Evolutionary conservation across 805 yeast genomes (phyloP), one percentile per base, ranked within the genome.

Genomic region (Candida krabiensis): DNA sequence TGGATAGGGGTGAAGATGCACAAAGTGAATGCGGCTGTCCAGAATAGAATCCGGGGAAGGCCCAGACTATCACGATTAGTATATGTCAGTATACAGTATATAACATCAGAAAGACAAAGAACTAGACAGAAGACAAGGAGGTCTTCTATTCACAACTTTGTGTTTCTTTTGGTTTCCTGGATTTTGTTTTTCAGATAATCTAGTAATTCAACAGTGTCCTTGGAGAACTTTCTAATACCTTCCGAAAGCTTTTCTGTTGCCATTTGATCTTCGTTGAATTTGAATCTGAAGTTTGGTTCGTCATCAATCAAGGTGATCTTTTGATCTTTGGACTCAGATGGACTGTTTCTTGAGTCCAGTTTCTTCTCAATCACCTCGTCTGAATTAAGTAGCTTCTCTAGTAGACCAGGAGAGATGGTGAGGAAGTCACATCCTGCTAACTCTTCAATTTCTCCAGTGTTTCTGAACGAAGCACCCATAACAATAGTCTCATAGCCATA

Each of bases 381-480:
- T 29, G 95, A 83, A 76, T 79, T 80, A 64, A 77, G 63, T 63
- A 93, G 78, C 69, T 86, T 81, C 69, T 90, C 96, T 65, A 93
- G 81, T 60, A 93, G 76, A 60, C 74, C 76, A 63, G 98, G 98
- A 51, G 98, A 76, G 59, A 93, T 89, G 60, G 99, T 93, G 69
- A 93, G 77, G 79, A 73, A 89, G 68, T 93, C 99, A 62, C 87
- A 83, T 64, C 99, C 99, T 42, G 99, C 97, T 56, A 93, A 77
- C 57, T 91, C 95, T 69, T 83, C 83, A 70, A 93, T 87, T 75
- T 91, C 98, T 52, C 87, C 96, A 44, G 73, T 67, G 77, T 88
- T 93, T 79, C 99, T 89, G 87, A 93, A 91, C 43, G 98, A 91
- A 41, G 99, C 99, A 69, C 98, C 99, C 99, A 93, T 93, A 63